These are phyloP conservation scores for Phytophthora vignae DNA, from an alignment of 352 stramenopile species.

Conservation along the genomic window DNA sequence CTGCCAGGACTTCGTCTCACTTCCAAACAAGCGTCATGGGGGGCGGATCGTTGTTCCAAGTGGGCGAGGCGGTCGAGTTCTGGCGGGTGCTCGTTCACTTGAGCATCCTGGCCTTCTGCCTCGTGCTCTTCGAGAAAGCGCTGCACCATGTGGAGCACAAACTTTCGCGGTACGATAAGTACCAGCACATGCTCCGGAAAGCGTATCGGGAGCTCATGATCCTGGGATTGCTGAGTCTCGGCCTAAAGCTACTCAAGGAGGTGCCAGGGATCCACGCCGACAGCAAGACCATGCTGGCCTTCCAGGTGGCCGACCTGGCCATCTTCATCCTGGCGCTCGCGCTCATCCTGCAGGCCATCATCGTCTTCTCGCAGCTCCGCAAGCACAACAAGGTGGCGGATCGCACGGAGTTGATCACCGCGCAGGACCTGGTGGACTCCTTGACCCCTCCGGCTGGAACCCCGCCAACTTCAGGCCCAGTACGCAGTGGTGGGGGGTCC, in stretches of 20 bases:
- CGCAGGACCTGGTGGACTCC: slow-evolving; percentile 39
- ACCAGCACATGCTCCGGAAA: slow-evolving; percentile 70
- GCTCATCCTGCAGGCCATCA: slow-evolving; percentile 55
- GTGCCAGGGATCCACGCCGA: slow-evolving; percentile 33
- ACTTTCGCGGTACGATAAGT: slow-evolving; percentile 57
- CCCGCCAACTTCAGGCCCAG: not conserved
- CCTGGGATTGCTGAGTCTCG: slow-evolving; percentile 55
- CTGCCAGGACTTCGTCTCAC: slow-evolving; percentile 10
- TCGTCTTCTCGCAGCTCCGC: slow-evolving; percentile 53
- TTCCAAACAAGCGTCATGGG: slow-evolving; percentile 25
- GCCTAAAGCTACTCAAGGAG: slow-evolving; percentile 59
- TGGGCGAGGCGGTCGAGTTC: slow-evolving; percentile 64
- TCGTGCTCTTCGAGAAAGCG: slow-evolving; percentile 52
- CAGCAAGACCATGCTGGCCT: slow-evolving; percentile 47
- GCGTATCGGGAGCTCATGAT: slow-evolving; percentile 67
- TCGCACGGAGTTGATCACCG: slow-evolving; percentile 50
- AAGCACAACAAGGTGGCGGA: slow-evolving; percentile 47
- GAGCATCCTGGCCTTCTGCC: slow-evolving; percentile 52
- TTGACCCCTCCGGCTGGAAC: slow-evolving; percentile 12
- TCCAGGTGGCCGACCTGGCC: slow-evolving; percentile 57
- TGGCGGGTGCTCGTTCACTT: slow-evolving; percentile 54
- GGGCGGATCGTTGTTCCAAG: slow-evolving; percentile 55
- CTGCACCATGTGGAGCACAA: slow-evolving; percentile 58
- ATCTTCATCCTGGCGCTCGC: slow-evolving; percentile 62
- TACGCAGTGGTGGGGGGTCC: not conserved